phyloP scores from a whole-genome alignment of 345 rosid species.

The Hibiscus mutabilis region DNA sequence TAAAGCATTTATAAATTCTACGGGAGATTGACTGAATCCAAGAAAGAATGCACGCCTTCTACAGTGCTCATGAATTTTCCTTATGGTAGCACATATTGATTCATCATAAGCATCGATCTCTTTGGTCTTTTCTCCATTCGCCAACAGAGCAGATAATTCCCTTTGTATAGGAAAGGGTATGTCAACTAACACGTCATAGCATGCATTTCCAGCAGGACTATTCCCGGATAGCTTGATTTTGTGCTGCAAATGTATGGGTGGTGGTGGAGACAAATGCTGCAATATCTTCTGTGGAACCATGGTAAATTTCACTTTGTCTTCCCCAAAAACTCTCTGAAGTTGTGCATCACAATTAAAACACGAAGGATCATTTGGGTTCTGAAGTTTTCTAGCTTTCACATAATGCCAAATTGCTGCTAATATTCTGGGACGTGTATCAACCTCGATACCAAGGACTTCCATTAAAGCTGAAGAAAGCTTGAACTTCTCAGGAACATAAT shows the following conservation, averaged over 20 bases:
- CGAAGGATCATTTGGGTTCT: slow-evolving; percentile 84
- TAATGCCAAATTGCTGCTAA: slow-evolving; percentile 98
- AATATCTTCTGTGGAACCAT: slow-evolving; percentile 87
- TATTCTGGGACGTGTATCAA: slow-evolving; percentile 91
- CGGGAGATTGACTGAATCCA: slow-evolving; percentile 97
- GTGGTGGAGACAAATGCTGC: slow-evolving; percentile 74
- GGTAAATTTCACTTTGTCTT: slow-evolving; percentile 72
- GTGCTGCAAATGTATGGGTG: slow-evolving; percentile 89
- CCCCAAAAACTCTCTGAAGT: slow-evolving; percentile 89
- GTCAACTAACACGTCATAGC: slow-evolving; percentile 94
- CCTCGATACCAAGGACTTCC: slow-evolving; percentile 96
- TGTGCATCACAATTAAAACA: slow-evolving; percentile 77
- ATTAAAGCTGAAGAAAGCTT: slow-evolving; percentile 83
- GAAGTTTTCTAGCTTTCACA: slow-evolving; percentile 93
- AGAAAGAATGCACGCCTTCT: slow-evolving; percentile 90
- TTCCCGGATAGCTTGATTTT: slow-evolving; percentile 88
- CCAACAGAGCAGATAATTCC: slow-evolving; percentile 70
- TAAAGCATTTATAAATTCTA: slow-evolving; percentile 84
- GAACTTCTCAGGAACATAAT: slow-evolving; percentile 82
- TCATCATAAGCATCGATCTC: slow-evolving; percentile 95
- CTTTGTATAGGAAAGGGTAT: slow-evolving; percentile 92
- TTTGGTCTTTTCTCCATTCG: slow-evolving; percentile 91
- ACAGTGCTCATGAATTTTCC: slow-evolving; percentile 92
- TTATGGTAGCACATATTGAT: slow-evolving; percentile 80
- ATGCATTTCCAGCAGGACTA: slow-evolving; percentile 72